These are phyloP conservation scores for Amanita exitialis DNA, from an alignment of 768 basidiomycete species.

Conservation along the genomic window DNA sequence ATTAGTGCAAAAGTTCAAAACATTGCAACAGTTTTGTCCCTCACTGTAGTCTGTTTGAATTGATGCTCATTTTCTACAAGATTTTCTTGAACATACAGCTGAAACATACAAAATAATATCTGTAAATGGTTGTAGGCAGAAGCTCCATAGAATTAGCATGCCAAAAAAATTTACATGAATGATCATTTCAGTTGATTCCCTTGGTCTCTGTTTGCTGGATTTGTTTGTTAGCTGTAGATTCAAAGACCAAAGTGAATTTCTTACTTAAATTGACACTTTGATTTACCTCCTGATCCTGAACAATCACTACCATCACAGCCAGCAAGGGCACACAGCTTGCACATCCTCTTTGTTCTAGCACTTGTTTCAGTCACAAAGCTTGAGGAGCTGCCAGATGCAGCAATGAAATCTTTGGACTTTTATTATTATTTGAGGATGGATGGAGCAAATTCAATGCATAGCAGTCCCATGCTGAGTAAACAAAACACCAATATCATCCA, in stretches of 20 bases:
- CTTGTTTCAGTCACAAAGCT: not conserved
- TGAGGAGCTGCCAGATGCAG: not conserved
- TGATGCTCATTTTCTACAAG: not conserved
- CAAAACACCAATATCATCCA: not conserved
- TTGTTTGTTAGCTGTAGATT: not conserved
- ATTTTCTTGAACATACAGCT: not conserved
- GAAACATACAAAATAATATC: not conserved
- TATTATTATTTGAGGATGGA: slow-evolving; percentile 18
- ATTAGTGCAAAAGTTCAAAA: no score
- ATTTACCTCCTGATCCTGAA: not conserved
- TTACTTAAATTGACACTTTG: not conserved
- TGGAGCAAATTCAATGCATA: not conserved
- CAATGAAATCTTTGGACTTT: slow-evolving; percentile 18
- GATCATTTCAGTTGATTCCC: not conserved
- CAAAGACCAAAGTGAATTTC: not conserved
- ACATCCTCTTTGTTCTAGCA: not conserved
- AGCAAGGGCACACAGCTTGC: not conserved
- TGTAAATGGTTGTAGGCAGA: not conserved
- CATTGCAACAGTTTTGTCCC: no score
- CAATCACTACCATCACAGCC: not conserved
- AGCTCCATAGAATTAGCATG: not conserved
- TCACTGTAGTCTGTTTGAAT: not conserved
- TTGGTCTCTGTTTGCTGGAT: not conserved
- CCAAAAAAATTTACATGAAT: no score
- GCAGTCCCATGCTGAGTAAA: not conserved